Percentiles rank a stretch among this genome's conserved stretches.
Conservation (phyloP, 2,329 filamentous ascomycete genomes). For the Leptographium wingfieldii region DNA sequence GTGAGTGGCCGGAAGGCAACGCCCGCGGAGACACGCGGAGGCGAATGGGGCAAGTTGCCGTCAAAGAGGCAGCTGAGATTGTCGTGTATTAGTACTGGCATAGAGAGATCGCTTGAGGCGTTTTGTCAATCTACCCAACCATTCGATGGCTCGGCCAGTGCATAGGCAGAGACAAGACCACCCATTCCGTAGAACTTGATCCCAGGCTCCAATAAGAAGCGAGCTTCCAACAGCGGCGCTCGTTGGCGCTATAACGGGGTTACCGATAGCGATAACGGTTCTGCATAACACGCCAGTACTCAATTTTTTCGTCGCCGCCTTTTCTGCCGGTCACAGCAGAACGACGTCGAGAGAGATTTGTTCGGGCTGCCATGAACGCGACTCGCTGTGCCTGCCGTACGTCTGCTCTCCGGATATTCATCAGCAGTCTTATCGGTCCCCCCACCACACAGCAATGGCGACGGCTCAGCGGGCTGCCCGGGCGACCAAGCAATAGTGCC, state of each 20-base stretch:
- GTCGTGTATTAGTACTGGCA: not conserved
- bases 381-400: slow-evolving; percentile 9
- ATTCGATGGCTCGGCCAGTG: not conserved
- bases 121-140: not conserved
- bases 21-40: not conserved
- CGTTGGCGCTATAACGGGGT: too few species aligned
- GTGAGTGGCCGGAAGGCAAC: slow-evolving; percentile 31
- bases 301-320: not conserved
- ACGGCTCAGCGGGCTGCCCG: not conserved
- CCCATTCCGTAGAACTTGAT: too few species aligned
- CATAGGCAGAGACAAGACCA: too few species aligned
- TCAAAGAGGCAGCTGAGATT: not conserved
- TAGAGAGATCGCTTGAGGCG: not conserved
- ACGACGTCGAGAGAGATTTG: not conserved
- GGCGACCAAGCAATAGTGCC: not conserved
- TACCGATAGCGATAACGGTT: too few species aligned
- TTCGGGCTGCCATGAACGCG: not conserved
- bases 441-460: not conserved
- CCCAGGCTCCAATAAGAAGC: too few species aligned
- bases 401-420: slow-evolving; percentile 9
- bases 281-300: too few species aligned
- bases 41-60: not conserved
- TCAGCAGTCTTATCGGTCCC: slow-evolving; percentile 7
- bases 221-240: too few species aligned
- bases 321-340: not conserved